Conservation (phyloP, 495 filamentous ascomycete species). For the Amniculicola lignicola region DNA sequence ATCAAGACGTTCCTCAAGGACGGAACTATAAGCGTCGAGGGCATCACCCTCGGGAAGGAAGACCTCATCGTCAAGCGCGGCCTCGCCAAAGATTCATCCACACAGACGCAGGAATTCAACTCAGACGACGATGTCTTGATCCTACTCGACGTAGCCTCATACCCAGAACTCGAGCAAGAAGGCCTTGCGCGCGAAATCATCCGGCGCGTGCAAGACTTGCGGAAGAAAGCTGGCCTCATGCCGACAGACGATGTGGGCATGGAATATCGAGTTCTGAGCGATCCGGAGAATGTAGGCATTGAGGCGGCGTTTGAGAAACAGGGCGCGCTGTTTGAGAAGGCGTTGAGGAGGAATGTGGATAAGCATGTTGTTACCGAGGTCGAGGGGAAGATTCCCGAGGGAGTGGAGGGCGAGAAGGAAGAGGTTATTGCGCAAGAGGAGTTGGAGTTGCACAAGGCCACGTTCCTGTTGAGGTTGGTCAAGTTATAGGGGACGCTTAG, state of each 20-base stretch:
- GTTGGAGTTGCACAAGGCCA: slow-evolving; percentile 83
- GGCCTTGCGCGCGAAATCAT: slow-evolving; percentile 78
- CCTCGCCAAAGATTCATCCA: slow-evolving; percentile 63
- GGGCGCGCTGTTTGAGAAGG: slow-evolving; percentile 67
- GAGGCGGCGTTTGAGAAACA: slow-evolving; percentile 70
- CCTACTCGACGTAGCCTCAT: slow-evolving; percentile 70
- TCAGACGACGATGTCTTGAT: slow-evolving; percentile 79
- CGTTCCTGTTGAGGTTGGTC: slow-evolving; percentile 76
- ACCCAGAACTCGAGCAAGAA: slow-evolving; percentile 71
- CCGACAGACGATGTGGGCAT: slow-evolving; percentile 84
- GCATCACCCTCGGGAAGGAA: slow-evolving; percentile 73
- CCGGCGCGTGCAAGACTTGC: slow-evolving; percentile 74
- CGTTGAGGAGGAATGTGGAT: slow-evolving; percentile 73
- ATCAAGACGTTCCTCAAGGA: slow-evolving; percentile 68
- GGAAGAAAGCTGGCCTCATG: slow-evolving; percentile 77
- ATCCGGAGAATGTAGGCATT: slow-evolving; percentile 76
- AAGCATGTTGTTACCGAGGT: slow-evolving; percentile 63
- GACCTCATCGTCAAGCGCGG: slow-evolving; percentile 83
- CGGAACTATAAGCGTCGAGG: slow-evolving; percentile 73
- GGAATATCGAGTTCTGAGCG: slow-evolving; percentile 71
- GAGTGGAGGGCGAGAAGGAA: slow-evolving; percentile 54
- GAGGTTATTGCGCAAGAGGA: slow-evolving; percentile 78
- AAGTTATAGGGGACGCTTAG: slow-evolving; percentile 56
- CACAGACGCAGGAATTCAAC: slow-evolving; percentile 75
- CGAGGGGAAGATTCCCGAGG: slow-evolving; percentile 59